A percentile compares a stretch with the other conserved stretches of the same genome.
These are phyloP conservation scores for Nakazawaea peltata DNA, from an alignment of 805 yeast genomes.

Conservation along the genomic window DNA sequence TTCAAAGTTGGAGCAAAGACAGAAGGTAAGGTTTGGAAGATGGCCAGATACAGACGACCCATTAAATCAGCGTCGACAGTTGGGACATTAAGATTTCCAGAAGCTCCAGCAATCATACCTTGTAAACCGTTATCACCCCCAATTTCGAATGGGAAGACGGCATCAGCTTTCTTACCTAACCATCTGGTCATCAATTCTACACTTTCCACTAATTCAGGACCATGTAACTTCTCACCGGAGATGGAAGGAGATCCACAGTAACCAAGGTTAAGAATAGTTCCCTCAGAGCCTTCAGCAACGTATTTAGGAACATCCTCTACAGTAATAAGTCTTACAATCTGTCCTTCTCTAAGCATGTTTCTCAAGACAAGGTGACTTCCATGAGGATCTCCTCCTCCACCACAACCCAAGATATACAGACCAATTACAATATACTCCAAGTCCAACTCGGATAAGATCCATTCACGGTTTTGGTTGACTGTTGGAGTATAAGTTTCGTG, in stretches of 20 bases:
- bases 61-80: conserved; percentile 29
- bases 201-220: conserved; percentile 27
- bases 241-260: conserved; percentile 38
- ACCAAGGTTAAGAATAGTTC: conserved; percentile 26
- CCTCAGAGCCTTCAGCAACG: conserved; percentile 21
- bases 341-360: conserved; percentile 26
- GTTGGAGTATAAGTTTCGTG: conserved; percentile 23
- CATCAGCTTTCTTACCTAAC: conserved; percentile 22
- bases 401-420: conserved; percentile 38
- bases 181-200: conserved; percentile 20
- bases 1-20: conserved; percentile 11
- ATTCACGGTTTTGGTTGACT: conserved; percentile 20
- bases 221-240: conserved; percentile 30
- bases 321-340: conserved; percentile 24
- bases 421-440: conserved; percentile 33
- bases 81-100: conserved; percentile 20
- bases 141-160: conserved; percentile 30
- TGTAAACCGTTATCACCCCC: conserved; percentile 36
- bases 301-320: conserved; percentile 18
- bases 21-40: conserved; percentile 26
- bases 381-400: conserved; percentile 42
- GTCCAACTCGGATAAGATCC: conserved; percentile 33
- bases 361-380: conserved; percentile 25
- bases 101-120: conserved; percentile 16
- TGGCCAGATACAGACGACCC: conserved; percentile 35